A percentile compares a stretch with the other conserved stretches of the same genome.
Evolutionary conservation across 495 filamentous ascomycete genomes (phyloP).

Genomic region (Echria macrotheca): DNA sequence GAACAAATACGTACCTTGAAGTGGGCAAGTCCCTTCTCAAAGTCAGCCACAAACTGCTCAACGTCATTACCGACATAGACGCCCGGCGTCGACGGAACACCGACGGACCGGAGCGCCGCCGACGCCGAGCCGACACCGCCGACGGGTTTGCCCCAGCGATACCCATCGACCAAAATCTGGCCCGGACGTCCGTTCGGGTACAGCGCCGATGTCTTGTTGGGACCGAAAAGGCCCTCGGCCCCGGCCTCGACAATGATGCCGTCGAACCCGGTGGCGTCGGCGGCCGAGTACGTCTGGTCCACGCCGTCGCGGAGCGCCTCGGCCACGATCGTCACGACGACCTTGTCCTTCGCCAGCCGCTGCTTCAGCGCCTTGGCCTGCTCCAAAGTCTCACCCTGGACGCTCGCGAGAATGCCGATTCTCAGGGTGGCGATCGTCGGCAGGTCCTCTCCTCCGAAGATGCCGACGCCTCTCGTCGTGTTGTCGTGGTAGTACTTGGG

Average conservation of each 20-base stretch:
- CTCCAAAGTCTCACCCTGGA: conserved; percentile 28
- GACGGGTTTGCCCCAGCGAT: conserved; percentile 69
- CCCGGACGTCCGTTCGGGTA: conserved; percentile 60
- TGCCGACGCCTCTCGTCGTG: conserved; percentile 56
- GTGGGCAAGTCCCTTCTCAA: conserved; percentile 56
- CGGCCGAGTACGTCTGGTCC: conserved; percentile 63
- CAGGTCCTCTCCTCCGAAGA: conserved; percentile 53
- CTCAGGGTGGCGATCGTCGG: conserved; percentile 58
- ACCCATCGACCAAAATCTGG: conserved; percentile 62
- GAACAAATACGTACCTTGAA: conserved; percentile 45
- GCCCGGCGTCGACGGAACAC: conserved; percentile 43
- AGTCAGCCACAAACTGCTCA: conserved; percentile 33
- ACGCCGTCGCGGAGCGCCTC: conserved; percentile 54
- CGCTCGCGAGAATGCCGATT: conserved; percentile 59
- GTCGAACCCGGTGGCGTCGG: conserved; percentile 69
- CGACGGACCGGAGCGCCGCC: conserved; percentile 36
- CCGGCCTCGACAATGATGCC: conserved; percentile 59
- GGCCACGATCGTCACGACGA: conserved; percentile 57
- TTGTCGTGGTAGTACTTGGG: conserved; percentile 65
- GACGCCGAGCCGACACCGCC: conserved; percentile 48
- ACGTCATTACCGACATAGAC: conserved; percentile 43
- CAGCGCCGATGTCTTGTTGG: conserved; percentile 38
- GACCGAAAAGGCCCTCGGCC: conserved; percentile 48
- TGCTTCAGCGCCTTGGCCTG: conserved; percentile 46
- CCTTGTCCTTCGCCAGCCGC: conserved; percentile 40